Evolutionary conservation across 2,329 filamentous ascomycete species (phyloP), one percentile per base, ranked within the genome.

Genomic region (Pseudogymnoascus sp.): DNA sequence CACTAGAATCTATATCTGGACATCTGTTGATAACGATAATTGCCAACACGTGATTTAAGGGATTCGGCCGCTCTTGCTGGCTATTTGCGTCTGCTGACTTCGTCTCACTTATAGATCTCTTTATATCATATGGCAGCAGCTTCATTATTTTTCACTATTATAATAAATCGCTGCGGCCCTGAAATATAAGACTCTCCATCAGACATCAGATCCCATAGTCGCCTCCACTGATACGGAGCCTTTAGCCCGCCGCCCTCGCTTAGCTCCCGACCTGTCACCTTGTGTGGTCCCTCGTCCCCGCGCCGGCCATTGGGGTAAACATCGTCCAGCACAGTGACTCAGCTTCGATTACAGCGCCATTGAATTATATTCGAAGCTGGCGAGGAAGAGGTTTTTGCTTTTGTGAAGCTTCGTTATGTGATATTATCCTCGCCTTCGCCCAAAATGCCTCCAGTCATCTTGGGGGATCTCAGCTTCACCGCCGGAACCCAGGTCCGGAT

Each of bases 401-500:
- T 2, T 23, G 39, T 61, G 21, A 39, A 45, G 59, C 14, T 39
- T 45, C 23, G 59, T 61, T 42, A 39, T 61, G 59, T 39, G 34
- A 61, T 23, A 61, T 61, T 61, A 31, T 3, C n/a, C 34, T n/a
- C 36, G 59, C 26, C 26, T 61, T 39, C n/a, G 34, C 36, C 34
- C 34, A 45, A 61, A 45, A 39, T 61, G 59, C 59, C 34, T 39
- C 59, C 60, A 16, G 37, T 59, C 64, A 66, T 74, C 63, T 69
- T 68, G 67, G 67, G 76, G 64, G 75, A 72, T 34, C 21, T 63
- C 12, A 54, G 42, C 29, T 34, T 57, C 51, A 57, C 51, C 51
- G 51, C 51, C 10, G 10, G 51, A 5, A 74, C 73, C 34, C 77
- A 75, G 64, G 77, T 75, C 47, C 74, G 75, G 31, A 70, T 73